A percentile compares a stretch with the other conserved stretches of the same genome.
Evolutionary conservation across 2,329 filamentous ascomycete species (phyloP).

Genomic region (Penicillium sp.): DNA sequence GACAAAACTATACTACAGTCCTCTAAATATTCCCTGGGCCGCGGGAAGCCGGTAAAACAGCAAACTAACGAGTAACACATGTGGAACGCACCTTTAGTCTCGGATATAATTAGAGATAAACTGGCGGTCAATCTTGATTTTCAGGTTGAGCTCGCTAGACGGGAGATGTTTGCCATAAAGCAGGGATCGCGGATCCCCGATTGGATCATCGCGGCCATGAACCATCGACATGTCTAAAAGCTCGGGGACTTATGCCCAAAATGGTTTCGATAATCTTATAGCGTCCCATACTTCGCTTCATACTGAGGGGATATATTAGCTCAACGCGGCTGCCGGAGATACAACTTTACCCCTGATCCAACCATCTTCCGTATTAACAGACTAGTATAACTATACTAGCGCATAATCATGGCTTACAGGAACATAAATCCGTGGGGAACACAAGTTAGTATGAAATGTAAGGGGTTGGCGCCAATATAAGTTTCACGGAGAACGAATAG

Average conservation of each 20-base stretch:
- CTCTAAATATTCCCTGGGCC: neutral
- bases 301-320: neutral
- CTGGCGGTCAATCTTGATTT: neutral
- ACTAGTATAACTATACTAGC: neutral
- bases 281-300: neutral
- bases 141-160: neutral
- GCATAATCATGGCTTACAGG: neutral
- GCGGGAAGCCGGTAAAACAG: neutral
- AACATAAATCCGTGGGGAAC: no score
- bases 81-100: neutral
- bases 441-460: neutral
- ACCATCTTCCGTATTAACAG: neutral
- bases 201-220: neutral
- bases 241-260: neutral
- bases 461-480: conserved; percentile 4
- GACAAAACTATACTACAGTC: neutral
- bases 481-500: conserved; percentile 3
- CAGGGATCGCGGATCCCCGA: neutral
- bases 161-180: neutral
- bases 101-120: no score
- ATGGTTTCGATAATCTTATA: neutral
- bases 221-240: neutral
- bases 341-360: neutral
- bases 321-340: neutral
- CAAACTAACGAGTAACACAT: neutral